These are phyloP conservation scores for Sphagnum fallax DNA, from an alignment of 228 moss, liverwort and hornwort genomes.

Conservation along the genomic window DNA sequence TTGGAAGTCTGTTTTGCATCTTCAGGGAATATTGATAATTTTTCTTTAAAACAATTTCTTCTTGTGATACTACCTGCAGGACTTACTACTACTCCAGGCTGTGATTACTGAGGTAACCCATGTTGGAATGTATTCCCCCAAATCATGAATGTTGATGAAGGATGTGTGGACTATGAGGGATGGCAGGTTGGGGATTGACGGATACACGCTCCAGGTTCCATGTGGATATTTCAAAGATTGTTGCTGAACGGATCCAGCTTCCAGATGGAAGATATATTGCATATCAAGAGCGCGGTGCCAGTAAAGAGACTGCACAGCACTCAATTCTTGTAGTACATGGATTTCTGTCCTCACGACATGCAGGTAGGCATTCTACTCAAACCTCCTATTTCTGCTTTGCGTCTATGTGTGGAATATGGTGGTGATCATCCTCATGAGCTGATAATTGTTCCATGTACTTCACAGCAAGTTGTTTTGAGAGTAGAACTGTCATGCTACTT, in stretches of 20 bases:
- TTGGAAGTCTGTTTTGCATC: too few species aligned
- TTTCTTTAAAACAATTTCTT: too few species aligned
- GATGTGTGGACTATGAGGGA: too few species aligned
- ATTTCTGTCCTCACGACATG: slow-evolving; percentile 59
- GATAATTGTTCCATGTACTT: not conserved
- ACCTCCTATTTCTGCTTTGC: not conserved
- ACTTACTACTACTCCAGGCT: not conserved
- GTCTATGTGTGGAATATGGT: not conserved
- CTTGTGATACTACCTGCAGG: not conserved
- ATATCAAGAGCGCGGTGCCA: slow-evolving; percentile 60
- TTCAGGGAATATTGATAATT: too few species aligned
- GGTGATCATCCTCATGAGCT: not conserved
- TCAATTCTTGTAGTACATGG: slow-evolving; percentile 64
- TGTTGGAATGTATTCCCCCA: not conserved
- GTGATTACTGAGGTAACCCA: not conserved
- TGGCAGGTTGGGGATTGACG: slow-evolving; percentile 43
- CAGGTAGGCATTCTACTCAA: slow-evolving; percentile 28
- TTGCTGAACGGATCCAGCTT: slow-evolving; percentile 57
- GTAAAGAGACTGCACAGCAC: slow-evolving; percentile 42
- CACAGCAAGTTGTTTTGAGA: not conserved
- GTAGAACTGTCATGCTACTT: not conserved
- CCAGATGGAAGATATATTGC: slow-evolving; percentile 72
- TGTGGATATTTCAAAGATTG: slow-evolving; percentile 48
- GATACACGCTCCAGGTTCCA: slow-evolving; percentile 42
- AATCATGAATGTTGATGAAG: not conserved